Base-by-base conservation (phyloP, 2,329 filamentous ascomycete species). In the Sporothrix inflata region DNA sequence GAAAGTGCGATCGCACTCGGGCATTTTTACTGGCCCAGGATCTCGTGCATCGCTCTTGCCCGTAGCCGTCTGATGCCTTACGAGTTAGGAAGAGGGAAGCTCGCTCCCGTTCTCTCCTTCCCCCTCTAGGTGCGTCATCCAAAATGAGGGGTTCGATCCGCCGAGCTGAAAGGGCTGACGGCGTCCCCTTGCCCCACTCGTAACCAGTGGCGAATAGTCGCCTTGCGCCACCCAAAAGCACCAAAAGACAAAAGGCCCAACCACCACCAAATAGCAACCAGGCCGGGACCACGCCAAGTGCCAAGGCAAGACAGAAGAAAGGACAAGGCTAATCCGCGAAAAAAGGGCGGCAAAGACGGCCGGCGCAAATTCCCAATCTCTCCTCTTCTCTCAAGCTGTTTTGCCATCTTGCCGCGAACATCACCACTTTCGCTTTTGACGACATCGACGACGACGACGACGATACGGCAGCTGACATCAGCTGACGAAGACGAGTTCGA, bases 61-160 rank as follows among this genome's bases (percentile, higher is more conserved):
- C 24, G 30, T 55, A 24, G 4, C 11, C 53, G 45, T 16, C 45
- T 47, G 45, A 34, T 34, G 30, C 30, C 30, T 34, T 34, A 34
- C 30, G 30, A 6, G 6, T 3, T 34, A 34, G 3, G 30, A 34
- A 6, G 3, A 34, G 30, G 30, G n/a, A n/a, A 34, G 30, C 30
- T n/a, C 51, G 8, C 51, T 57, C 14, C 34, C 27, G 24, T 42
- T 42, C 30, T 40, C 30, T 30, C 42, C 16, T 49, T 45, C 14
- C 42, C 40, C 21, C 21, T 66, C 14, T 38, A 45, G 30, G 34
- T 4, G n/a, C n/a, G 38, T 45, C 53, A 57, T 34, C 30, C 16
- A 4, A 51, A 67, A 51, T 38, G 65, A 67, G 65, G 63, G 65
- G 65, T 53, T 67, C 65, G n/a, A 51, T n/a, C 38, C 27, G 27